Conservation (phyloP, 768 basidiomycete species). For the Imleria badia region DNA sequence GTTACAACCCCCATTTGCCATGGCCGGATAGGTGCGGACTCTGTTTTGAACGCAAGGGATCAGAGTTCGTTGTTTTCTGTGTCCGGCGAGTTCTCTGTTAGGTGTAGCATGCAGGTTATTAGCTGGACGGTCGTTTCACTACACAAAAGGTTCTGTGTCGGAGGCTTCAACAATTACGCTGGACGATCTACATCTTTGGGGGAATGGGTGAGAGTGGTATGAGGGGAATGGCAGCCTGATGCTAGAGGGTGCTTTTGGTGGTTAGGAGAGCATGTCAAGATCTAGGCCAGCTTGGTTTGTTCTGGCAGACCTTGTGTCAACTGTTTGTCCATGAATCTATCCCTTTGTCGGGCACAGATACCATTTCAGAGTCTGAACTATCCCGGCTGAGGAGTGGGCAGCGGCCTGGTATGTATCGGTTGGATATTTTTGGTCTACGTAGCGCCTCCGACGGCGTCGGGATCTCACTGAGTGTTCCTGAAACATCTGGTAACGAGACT, state of each 20-base stretch:
- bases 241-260: slow-evolving; percentile 14
- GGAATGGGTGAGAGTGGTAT: slow-evolving; percentile 36
- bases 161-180: slow-evolving; percentile 86
- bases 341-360: too few relatives aligned
- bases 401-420: too few relatives aligned
- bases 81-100: slow-evolving; percentile 17
- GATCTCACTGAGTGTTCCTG: too few relatives aligned
- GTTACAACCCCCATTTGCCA: slow-evolving; percentile 93
- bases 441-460: too few relatives aligned
- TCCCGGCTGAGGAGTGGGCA: too few relatives aligned
- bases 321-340: too few relatives aligned
- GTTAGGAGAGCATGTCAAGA: slow-evolving; percentile 27
- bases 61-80: slow-evolving; percentile 47
- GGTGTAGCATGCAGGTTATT: too few relatives aligned
- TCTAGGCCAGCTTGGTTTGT: slow-evolving; percentile 58
- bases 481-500: too few relatives aligned
- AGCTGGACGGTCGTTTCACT: too few relatives aligned
- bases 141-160: slow-evolving; percentile 68
- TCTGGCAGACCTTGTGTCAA: slow-evolving; percentile 31
- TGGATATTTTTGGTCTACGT: too few relatives aligned
- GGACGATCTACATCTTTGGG: slow-evolving; percentile 89
- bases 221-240: slow-evolving; percentile 2
- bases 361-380: too few relatives aligned
- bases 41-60: slow-evolving; percentile 59
- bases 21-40: slow-evolving; percentile 83